Evolutionary conservation across 305 asterid species (phyloP).

Genomic region (Solanum hybrid): DNA sequence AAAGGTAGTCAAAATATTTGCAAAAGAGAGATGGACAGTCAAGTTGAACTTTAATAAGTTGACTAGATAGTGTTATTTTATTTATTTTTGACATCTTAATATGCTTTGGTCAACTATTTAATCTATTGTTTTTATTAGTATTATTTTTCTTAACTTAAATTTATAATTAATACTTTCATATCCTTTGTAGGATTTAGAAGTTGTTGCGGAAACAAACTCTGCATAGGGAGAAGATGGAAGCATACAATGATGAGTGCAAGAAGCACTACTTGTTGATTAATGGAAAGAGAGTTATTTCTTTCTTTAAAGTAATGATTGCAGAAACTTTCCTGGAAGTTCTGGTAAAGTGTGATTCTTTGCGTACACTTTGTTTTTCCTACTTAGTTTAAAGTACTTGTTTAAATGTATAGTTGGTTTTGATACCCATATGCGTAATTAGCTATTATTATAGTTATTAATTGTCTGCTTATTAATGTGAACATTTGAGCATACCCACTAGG

Average conservation of each 20-base stretch:
- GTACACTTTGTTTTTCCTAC: neutral
- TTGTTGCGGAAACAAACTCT: neutral
- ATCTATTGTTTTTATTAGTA: neutral
- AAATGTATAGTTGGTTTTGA: neutral
- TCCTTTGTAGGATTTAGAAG: neutral
- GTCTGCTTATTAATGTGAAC: neutral
- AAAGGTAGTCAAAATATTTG: neutral
- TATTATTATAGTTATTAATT: neutral
- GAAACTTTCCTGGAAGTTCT: neutral
- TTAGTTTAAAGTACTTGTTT: neutral
- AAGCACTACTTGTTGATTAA: neutral
- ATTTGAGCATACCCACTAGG: neutral
- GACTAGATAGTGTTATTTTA: neutral
- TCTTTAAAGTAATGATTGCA: neutral
- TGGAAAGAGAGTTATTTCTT: neutral
- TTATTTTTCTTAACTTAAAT: neutral
- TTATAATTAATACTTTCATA: neutral
- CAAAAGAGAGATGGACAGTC: neutral
- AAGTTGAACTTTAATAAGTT: neutral
- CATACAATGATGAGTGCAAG: neutral
- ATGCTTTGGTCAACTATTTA: neutral
- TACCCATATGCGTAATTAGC: neutral
- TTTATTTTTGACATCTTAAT: neutral
- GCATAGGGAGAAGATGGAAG: neutral
- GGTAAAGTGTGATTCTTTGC: neutral